These are phyloP conservation scores for Nannochloris sp. DNA, from an alignment of 139 green algal genomes.

Conservation along the genomic window DNA sequence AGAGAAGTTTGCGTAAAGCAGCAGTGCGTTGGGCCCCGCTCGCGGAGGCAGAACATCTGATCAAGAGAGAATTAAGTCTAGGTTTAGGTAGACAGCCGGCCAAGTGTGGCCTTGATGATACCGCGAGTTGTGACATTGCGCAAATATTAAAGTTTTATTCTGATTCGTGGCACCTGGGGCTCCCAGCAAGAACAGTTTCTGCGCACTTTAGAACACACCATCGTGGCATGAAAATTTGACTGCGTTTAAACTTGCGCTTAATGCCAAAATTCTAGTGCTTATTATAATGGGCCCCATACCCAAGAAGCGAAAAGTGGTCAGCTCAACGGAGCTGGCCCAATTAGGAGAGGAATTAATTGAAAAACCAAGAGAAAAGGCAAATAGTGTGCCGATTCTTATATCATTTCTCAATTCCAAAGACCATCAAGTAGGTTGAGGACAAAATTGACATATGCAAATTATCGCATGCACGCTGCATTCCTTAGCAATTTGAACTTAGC, in stretches of 20 bases:
- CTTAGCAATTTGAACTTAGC: neutral
- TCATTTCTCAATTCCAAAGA: neutral
- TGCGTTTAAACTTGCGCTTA: too few species aligned
- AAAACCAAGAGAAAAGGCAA: constrained; percentile 14
- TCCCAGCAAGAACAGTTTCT: too few species aligned
- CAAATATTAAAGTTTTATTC: too few species aligned
- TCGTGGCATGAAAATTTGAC: too few species aligned
- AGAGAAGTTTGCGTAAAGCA: neutral
- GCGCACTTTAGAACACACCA: too few species aligned
- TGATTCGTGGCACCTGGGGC: too few species aligned
- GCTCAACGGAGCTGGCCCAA: neutral
- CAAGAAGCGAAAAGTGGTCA: neutral
- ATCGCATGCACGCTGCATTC: neutral
- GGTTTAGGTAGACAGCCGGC: neutral
- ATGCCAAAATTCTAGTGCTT: too few species aligned
- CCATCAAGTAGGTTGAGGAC: neutral
- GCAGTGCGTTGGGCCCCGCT: neutral
- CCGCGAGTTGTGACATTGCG: too few species aligned
- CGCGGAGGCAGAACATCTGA: neutral
- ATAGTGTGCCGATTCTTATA: constrained; percentile 22
- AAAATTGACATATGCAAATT: neutral
- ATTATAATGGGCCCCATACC: too few species aligned
- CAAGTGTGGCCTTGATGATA: neutral
- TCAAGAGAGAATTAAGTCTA: too few species aligned
- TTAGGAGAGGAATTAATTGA: constrained; percentile 7